Evolutionary conservation across 345 rosid genomes (phyloP).

Genomic region (Anastatica hierochuntica): DNA sequence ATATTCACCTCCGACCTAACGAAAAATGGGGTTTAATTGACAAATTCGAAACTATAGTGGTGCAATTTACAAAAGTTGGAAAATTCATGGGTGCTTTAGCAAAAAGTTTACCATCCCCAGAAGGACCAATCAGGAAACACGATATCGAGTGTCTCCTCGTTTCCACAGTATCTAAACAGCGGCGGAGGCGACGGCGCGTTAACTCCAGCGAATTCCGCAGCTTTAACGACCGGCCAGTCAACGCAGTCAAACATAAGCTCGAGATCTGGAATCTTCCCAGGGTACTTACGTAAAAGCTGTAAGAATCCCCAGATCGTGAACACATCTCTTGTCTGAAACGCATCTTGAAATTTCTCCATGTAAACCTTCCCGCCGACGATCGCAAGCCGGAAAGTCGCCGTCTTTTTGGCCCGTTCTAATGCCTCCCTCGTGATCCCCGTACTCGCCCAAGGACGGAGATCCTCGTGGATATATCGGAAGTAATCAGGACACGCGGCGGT

Average conservation of each 20-base stretch:
- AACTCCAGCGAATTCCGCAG: conserved; percentile 19
- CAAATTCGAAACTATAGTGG: neutral
- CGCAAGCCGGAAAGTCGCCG: conserved; percentile 55
- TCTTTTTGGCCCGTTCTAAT: conserved; percentile 40
- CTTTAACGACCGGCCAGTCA: conserved; percentile 51
- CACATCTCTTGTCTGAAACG: conserved; percentile 70
- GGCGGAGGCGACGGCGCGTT: conserved; percentile 51
- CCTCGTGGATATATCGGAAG: conserved; percentile 72
- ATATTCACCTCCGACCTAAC: conserved; percentile 68
- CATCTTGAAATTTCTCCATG: conserved; percentile 33
- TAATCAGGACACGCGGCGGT: conserved; percentile 40
- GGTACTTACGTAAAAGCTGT: conserved; percentile 66
- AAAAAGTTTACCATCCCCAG: conserved; percentile 99
- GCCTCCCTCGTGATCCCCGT: conserved; percentile 54
- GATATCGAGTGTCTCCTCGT: conserved; percentile 40
- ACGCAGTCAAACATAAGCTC: conserved; percentile 84
- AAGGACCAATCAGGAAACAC: conserved; percentile 93
- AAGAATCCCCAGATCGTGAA: conserved; percentile 82
- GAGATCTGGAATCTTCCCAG: conserved; percentile 68
- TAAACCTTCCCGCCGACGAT: conserved; percentile 48
- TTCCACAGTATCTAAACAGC: conserved; percentile 62
- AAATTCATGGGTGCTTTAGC: conserved; percentile 14
- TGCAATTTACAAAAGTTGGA: neutral
- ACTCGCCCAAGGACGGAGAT: conserved; percentile 49
- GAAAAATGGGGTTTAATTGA: neutral